Evolutionary conservation across 2,329 filamentous ascomycete genomes (phyloP).

Genomic region (Botrytis medusae): DNA sequence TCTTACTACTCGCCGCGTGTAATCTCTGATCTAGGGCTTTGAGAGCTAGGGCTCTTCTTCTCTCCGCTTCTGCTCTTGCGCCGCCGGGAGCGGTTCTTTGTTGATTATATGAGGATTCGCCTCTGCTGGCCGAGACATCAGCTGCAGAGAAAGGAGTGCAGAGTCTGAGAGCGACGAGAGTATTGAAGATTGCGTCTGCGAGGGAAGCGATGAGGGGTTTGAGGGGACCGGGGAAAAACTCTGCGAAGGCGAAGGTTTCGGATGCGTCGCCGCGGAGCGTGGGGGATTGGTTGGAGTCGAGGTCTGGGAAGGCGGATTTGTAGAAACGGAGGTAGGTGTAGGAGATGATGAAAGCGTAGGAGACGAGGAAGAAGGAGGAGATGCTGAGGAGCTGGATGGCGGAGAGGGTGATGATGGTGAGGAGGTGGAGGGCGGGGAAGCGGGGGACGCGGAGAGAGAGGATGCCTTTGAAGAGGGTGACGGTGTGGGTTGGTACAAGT

Average conservation of each 20-base stretch:
- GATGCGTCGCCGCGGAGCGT: conserved; percentile 84
- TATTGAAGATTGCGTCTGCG: conserved; percentile 71
- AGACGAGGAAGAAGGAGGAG: conserved; percentile 75
- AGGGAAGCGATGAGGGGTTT: conserved; percentile 75
- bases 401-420: conserved; percentile 68
- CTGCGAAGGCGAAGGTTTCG: conserved; percentile 93
- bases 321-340: conserved; percentile 98
- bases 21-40: conserved; percentile 90
- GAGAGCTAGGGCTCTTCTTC: conserved; percentile 82
- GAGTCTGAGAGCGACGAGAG: conserved; percentile 72
- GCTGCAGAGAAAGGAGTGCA: conserved; percentile 84
- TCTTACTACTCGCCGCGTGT: conserved; percentile 68
- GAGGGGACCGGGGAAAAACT: conserved; percentile 85
- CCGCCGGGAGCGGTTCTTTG: conserved; percentile 57
- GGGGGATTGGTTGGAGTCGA: conserved; percentile 59
- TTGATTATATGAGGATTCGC: conserved; percentile 46
- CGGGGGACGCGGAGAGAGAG: conserved; percentile 82
- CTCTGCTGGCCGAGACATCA: conserved; percentile 74
- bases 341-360: conserved; percentile 79
- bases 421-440: conserved; percentile 71
- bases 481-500: conserved; percentile 93
- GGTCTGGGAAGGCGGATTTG: conserved; percentile 71
- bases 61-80: conserved; percentile 87
- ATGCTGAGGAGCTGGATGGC: conserved; percentile 60
- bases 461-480: conserved; percentile 85